phyloP scores from a whole-genome alignment of 169 alveolate genomes.

The Plasmodium gonderi region DNA sequence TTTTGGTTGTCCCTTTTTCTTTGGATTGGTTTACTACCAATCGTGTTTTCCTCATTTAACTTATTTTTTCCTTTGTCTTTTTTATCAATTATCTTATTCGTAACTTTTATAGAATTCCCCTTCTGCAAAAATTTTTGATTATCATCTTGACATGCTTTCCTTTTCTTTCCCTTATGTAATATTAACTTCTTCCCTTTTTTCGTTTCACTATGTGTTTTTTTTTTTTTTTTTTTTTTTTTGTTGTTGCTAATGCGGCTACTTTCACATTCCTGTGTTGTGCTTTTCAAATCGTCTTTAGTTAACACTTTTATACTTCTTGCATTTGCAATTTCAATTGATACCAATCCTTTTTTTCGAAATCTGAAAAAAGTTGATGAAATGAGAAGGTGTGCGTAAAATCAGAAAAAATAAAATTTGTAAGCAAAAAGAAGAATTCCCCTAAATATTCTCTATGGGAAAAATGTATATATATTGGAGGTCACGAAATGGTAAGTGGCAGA shows the following conservation, averaged over 20 bases:
- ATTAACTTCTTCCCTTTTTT: background rate
- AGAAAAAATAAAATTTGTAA: background rate
- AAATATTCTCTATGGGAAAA: too few relatives aligned
- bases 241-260: background rate
- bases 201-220: background rate
- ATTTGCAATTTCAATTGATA: constrained; percentile 43
- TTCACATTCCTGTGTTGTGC: background rate
- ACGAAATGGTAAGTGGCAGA: background rate
- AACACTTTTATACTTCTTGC: constrained; percentile 14
- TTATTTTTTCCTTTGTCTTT: background rate
- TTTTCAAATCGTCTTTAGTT: constrained; percentile 7
- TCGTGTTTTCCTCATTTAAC: too few relatives aligned
- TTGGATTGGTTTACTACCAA: background rate
- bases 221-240: background rate
- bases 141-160: background rate
- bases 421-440: background rate
- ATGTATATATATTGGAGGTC: background rate
- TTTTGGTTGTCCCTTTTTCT: background rate
- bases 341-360: constrained; percentile 46
- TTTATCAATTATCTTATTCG: constrained; percentile 13
- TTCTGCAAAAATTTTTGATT: background rate
- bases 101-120: background rate
- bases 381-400: background rate
- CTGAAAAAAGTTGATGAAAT: background rate
- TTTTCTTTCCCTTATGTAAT: background rate